Evolutionary conservation across 148 eudicot genomes (phyloP).

Genomic region (Camellia lanceoleosa): DNA sequence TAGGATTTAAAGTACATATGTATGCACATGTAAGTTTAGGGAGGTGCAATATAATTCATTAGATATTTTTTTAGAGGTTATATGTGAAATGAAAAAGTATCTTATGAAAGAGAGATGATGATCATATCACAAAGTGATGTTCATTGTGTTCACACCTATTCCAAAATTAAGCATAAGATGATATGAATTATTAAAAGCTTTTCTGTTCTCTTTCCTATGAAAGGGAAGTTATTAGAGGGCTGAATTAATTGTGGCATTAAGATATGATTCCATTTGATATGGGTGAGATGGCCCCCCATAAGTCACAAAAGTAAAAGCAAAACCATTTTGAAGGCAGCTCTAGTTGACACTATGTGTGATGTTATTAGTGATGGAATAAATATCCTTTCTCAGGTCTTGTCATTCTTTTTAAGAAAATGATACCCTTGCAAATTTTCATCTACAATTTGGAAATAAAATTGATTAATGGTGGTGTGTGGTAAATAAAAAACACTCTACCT

Average conservation of each 20-base stretch:
- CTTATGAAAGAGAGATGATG: background rate
- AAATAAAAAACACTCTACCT: background rate
- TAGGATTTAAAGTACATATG: background rate
- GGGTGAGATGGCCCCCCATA: constrained; percentile 12
- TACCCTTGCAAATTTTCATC: background rate
- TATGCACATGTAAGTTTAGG: background rate
- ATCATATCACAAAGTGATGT: background rate
- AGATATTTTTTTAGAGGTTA: background rate
- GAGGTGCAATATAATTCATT: background rate
- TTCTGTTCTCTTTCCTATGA: background rate
- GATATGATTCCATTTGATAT: constrained; percentile 10
- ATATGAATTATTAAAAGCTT: constrained; percentile 7
- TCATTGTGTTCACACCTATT: background rate
- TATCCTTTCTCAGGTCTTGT: background rate
- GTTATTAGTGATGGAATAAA: background rate
- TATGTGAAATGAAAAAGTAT: background rate
- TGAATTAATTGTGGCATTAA: constrained; percentile 7
- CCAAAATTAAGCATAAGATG: constrained; percentile 15
- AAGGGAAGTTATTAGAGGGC: constrained; percentile 1
- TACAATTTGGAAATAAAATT: background rate
- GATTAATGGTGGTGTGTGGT: background rate
- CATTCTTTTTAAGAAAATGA: background rate
- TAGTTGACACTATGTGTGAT: background rate
- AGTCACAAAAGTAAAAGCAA: background rate
- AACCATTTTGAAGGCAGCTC: background rate